These are phyloP conservation scores for Ambrosia hybrid DNA, from an alignment of 140 eudicot species.

Conservation along the genomic window DNA sequence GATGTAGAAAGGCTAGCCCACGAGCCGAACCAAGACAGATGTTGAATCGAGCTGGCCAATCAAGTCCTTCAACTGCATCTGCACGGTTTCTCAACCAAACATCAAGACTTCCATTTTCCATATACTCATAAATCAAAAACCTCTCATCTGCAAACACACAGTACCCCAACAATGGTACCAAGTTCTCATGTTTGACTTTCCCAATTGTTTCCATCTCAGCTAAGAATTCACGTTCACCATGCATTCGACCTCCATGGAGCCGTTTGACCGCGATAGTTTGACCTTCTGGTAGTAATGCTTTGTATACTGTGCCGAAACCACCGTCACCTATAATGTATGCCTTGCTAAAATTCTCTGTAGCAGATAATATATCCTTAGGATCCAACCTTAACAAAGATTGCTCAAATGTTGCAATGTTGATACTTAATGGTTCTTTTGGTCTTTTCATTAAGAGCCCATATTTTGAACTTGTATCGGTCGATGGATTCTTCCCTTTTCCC, in stretches of 20 bases:
- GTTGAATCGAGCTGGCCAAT: constrained; percentile 85
- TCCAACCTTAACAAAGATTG: constrained; percentile 64
- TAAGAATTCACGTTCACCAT: constrained; percentile 84
- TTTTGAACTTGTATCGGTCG: constrained; percentile 40
- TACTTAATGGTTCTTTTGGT: constrained; percentile 75
- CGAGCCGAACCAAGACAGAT: constrained; percentile 78
- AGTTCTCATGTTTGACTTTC: constrained; percentile 77
- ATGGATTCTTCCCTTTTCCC: constrained; percentile 41
- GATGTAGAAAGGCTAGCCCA: constrained; percentile 85
- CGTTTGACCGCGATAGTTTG: constrained; percentile 77
- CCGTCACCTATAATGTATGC: constrained; percentile 88
- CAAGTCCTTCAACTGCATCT: constrained; percentile 64
- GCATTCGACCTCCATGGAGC: constrained; percentile 70
- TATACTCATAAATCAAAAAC: constrained; percentile 79
- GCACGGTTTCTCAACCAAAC: constrained; percentile 75
- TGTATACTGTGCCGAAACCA: constrained; percentile 89
- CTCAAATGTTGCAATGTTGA: constrained; percentile 89
- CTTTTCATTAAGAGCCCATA: constrained; percentile 60
- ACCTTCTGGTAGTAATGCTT: constrained; percentile 73
- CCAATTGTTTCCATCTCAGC: constrained; percentile 98
- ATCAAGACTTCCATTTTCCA: constrained; percentile 92
- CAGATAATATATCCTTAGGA: constrained; percentile 67
- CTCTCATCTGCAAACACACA: constrained; percentile 83
- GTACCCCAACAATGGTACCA: constrained; percentile 74
- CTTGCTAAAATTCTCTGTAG: constrained; percentile 91